Base-by-base conservation (phyloP, 805 yeast genomes). In the Diddensiella santjacobensis region DNA sequence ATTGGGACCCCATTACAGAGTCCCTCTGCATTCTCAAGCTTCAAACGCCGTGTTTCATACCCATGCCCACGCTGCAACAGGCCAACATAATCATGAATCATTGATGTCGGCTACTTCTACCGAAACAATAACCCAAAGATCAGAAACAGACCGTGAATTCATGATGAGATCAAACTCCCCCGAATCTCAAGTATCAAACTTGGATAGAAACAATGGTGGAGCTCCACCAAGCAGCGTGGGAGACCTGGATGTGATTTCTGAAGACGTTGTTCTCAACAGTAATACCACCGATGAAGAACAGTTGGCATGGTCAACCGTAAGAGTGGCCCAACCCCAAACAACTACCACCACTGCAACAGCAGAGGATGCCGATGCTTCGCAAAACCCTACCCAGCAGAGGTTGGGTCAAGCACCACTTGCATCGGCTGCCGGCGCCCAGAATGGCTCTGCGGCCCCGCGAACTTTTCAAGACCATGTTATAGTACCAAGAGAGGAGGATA, bases 401-500 rank as follows among this genome's bases (percentile, higher is more conserved):
- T 19, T 40, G 33, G 30, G 30, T 33, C 39, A 46, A 22, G 37
- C 26, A 13, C 22, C 39, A 4, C 22, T 31, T 30, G 39, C 5
- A 15, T n/a, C 48, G 4, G 13, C 44, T 18, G 15, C 43, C 19
- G 22, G 45, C 35, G 13, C 22, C 18, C 26, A 38, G 22, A 5
- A 18, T 10, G 46, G 30, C 3, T 23, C 48, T 19, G 31, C 54
- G 6, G 45, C 56, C 15, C 86, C 86, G 19, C 70, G 87, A 45
- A 66, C 67, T 20, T 81, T 81, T 58, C 65, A 71, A 41, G 68
- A 84, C 37, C 95, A 96, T 1, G 80, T 82, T 19, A 74, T 90
- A n/a, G 77, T 89, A 3, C 97, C 97, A 1, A 78, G 87, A 48
- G 95, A 87, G 54, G 97, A 91, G 63, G 99, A 91, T 62, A 87